Conservation (phyloP, 768 basidiomycete genomes). For the Suillus variegatus region DNA sequence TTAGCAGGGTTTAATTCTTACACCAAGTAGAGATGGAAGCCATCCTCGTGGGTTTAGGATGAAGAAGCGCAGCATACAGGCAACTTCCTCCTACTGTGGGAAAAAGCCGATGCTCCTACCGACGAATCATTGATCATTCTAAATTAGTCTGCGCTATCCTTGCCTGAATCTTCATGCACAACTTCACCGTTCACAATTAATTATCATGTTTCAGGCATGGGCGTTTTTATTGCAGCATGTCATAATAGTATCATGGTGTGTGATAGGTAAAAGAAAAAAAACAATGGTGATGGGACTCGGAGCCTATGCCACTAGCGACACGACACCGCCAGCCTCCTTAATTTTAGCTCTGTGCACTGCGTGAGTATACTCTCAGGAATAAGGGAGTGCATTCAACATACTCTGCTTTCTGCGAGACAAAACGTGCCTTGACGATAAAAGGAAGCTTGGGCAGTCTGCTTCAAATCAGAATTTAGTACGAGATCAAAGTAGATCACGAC, state of each 20-base stretch:
- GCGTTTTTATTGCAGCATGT: conserved; percentile 17
- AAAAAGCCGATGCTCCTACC: conserved; percentile 5
- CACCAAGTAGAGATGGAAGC: conserved; percentile 41
- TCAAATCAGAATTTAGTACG: conserved; percentile 1
- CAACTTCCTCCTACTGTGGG: background rate
- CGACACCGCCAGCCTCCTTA: conserved; percentile 93
- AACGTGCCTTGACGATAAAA: conserved; percentile 98
- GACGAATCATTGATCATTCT: conserved; percentile 2
- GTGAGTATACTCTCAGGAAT: conserved; percentile 27
- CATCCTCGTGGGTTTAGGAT: conserved; percentile 21
- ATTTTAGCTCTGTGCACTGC: conserved; percentile 60
- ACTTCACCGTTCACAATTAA: background rate
- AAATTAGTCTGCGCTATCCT: background rate
- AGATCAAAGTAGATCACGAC: conserved; percentile 29
- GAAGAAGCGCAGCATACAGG: conserved; percentile 9
- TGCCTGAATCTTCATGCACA: background rate
- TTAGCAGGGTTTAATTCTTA: conserved; percentile 22
- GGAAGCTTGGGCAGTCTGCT: conserved; percentile 82
- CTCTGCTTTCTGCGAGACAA: conserved; percentile 89
- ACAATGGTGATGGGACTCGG: conserved; percentile 11
- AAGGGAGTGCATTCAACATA: conserved; percentile 29
- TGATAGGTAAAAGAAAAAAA: conserved; percentile 24
- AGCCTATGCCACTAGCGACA: conserved; percentile 82
- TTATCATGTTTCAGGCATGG: conserved; percentile 12
- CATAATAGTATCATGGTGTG: conserved; percentile 11